Conservation (phyloP, 139 green algal species). For the Chlamydomonas sphaeroides region DNA sequence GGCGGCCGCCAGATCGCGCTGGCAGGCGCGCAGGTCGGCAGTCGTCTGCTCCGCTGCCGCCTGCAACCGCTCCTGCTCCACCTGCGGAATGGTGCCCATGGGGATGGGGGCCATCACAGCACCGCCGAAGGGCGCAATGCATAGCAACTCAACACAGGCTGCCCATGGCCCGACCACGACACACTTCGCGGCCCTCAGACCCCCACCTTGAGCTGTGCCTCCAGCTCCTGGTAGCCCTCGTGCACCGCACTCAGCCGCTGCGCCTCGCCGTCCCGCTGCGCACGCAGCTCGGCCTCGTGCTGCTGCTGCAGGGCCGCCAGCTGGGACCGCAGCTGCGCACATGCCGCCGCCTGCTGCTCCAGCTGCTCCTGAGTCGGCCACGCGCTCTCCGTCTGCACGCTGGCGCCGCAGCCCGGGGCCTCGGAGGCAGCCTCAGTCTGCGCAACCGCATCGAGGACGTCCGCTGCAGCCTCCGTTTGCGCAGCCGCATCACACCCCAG, state of each 20-base stretch:
- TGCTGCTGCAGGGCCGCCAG: background rate
- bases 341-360: background rate
- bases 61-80: background rate
- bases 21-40: constrained; percentile 3
- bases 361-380: background rate
- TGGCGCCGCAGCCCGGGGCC: too few species aligned
- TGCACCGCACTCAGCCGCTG: constrained; percentile 20
- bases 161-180: too few species aligned
- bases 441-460: background rate
- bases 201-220: constrained; percentile 26
- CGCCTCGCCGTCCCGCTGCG: background rate
- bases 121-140: too few species aligned
- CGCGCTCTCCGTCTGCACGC: background rate
- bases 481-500: background rate
- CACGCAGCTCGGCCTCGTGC: background rate
- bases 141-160: too few species aligned
- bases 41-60: background rate
- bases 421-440: background rate
- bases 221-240: background rate
- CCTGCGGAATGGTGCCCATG: too few species aligned
- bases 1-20: background rate
- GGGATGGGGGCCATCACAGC: too few species aligned
- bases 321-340: background rate
- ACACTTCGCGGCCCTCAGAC: background rate
- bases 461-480: background rate